Evolutionary conservation across 75 land plant genomes (phyloP).

Genomic region (Cryptomeria japonica): DNA sequence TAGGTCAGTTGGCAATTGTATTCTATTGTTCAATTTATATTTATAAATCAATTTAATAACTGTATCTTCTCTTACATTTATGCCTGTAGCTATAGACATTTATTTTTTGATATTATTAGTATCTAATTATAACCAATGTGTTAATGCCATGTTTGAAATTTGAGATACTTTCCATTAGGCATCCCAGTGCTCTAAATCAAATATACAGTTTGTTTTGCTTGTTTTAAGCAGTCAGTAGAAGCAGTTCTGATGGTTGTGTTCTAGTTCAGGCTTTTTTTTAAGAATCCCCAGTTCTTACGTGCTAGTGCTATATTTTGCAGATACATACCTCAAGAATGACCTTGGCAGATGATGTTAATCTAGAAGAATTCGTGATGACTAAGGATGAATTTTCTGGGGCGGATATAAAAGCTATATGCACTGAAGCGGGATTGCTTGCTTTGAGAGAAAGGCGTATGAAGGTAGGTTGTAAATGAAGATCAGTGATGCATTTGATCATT

Average conservation of each 20-base stretch:
- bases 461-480: conserved; percentile 29
- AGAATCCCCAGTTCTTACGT: neutral
- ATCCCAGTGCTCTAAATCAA: neutral
- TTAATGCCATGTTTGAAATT: neutral
- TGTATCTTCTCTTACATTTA: neutral
- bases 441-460: conserved; percentile 88
- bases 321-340: conserved; percentile 93
- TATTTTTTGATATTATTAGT: neutral
- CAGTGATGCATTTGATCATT: neutral
- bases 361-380: conserved; percentile 92
- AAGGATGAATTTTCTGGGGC: conserved; percentile 94
- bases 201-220: neutral
- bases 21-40: neutral
- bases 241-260: neutral
- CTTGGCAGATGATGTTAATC: conserved; percentile 80
- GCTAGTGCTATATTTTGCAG: conserved; percentile 24
- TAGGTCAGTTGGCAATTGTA: neutral
- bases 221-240: neutral
- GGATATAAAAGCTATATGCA: conserved; percentile 87
- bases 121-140: neutral
- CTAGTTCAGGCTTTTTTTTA: conserved; percentile 8
- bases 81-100: neutral
- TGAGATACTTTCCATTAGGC: neutral
- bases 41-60: neutral
- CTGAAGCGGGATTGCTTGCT: conserved; percentile 88